These are phyloP conservation scores for Fusarium sacchari DNA, from an alignment of 2,329 filamentous ascomycete species.

Conservation along the genomic window DNA sequence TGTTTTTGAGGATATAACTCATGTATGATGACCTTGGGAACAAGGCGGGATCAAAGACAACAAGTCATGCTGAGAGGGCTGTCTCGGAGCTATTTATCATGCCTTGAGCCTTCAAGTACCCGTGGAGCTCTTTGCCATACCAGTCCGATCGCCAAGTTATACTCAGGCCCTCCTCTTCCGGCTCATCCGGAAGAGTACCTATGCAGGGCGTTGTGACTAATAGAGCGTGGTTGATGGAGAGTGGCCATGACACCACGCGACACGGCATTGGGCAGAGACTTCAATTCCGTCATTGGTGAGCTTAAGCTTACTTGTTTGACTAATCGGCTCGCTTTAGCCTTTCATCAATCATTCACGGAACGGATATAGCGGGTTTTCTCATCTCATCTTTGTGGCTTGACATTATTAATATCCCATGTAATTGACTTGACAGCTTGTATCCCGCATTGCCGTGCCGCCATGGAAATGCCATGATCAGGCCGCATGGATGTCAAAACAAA, in stretches of 20 bases:
- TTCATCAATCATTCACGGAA: not conserved
- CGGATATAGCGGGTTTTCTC: not conserved
- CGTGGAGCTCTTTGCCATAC: conserved; percentile 4
- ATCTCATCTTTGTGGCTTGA: conserved; percentile 6
- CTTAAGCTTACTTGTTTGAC: conserved; percentile 15
- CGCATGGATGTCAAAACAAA: not conserved
- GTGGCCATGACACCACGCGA: conserved; percentile 33
- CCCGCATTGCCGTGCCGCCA: not conserved
- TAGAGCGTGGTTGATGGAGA: conserved; percentile 32
- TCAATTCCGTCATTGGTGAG: conserved; percentile 19
- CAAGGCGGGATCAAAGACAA: not conserved
- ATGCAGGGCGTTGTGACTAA: conserved; percentile 37
- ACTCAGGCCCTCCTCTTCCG: conserved; percentile 26
- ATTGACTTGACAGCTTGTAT: not conserved
- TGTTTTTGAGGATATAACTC: not conserved
- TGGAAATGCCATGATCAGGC: conserved; percentile 13
- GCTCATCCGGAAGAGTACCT: conserved; percentile 35
- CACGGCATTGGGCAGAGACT: conserved; percentile 25
- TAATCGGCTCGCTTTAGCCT: conserved; percentile 11
- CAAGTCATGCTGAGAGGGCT: conserved; percentile 1
- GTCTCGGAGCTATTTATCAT: conserved; percentile 35
- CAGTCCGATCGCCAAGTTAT: conserved; percentile 15
- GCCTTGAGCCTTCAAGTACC: conserved; percentile 7
- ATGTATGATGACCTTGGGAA: not conserved
- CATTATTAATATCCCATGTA: conserved; percentile 26